Conservation (phyloP, 345 rosid species). For the Euphorbia tirucalli region DNA sequence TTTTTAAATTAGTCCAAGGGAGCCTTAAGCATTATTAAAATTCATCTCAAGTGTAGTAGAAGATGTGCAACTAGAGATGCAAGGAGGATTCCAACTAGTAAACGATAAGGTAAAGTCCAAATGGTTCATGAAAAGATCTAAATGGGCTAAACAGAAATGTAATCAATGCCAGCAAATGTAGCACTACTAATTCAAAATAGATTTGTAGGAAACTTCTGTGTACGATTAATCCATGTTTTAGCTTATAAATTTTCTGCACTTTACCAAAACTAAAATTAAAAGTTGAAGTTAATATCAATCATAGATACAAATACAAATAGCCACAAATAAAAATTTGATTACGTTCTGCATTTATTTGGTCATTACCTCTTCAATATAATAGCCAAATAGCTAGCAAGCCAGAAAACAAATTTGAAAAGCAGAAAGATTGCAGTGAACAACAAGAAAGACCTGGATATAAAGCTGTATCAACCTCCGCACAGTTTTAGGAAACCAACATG, state of each 20-base stretch:
- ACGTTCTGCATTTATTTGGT: neutral
- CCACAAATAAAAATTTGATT: neutral
- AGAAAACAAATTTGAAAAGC: constrained; percentile 11
- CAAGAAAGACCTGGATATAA: constrained; percentile 68
- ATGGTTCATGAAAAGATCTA: neutral
- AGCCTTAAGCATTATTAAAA: neutral
- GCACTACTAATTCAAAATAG: neutral
- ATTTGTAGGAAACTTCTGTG: neutral
- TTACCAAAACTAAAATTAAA: neutral
- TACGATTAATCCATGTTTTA: neutral
- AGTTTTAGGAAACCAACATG: constrained; percentile 94
- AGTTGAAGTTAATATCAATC: neutral
- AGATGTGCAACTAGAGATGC: neutral
- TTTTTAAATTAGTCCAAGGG: neutral
- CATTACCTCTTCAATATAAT: neutral
- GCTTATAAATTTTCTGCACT: neutral
- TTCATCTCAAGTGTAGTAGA: neutral
- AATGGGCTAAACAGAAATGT: neutral
- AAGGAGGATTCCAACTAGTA: neutral
- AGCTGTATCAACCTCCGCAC: constrained; percentile 89
- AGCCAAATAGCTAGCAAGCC: neutral
- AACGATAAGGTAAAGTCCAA: neutral
- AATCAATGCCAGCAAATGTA: neutral
- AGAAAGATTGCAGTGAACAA: constrained; percentile 2
- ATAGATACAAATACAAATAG: neutral